These are phyloP conservation scores for Lathyrus sativus DNA, from an alignment of 306 rosid species.

Conservation along the genomic window DNA sequence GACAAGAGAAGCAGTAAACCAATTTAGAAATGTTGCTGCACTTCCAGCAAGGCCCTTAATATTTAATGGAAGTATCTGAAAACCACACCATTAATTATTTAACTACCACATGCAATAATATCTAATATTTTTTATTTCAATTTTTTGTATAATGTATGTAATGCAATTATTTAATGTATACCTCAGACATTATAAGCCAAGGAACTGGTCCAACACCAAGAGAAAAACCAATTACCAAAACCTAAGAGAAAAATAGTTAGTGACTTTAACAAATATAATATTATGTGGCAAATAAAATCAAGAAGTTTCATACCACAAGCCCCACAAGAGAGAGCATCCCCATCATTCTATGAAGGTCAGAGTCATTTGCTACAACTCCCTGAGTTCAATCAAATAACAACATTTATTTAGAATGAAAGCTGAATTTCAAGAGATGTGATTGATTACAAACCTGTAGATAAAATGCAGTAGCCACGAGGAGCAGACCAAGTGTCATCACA, in stretches of 20 bases:
- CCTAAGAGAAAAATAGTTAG: conserved; percentile 37
- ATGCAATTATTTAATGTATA: conserved; percentile 28
- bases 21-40: conserved; percentile 63
- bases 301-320: conserved; percentile 59
- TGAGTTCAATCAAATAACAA: conserved; percentile 30
- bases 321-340: conserved; percentile 53
- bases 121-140: not conserved
- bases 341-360: conserved; percentile 40
- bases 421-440: not conserved
- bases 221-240: conserved; percentile 56
- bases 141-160: not conserved
- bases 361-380: conserved; percentile 44
- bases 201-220: conserved; percentile 76
- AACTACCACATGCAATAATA: not conserved
- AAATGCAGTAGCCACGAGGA: conserved; percentile 59
- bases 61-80: conserved; percentile 75
- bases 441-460: conserved; percentile 54
- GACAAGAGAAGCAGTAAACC: conserved; percentile 61
- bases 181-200: conserved; percentile 89
- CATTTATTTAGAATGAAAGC: conserved; percentile 25
- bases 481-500: conserved; percentile 65
- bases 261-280: not conserved
- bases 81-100: not conserved
- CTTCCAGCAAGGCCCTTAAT: conserved; percentile 84
- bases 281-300: not conserved